Percentiles rank a stretch among this genome's conserved stretches.
These are phyloP conservation scores for Suhomyces sp. DNA, from an alignment of 805 yeast species.

Conservation along the genomic window DNA sequence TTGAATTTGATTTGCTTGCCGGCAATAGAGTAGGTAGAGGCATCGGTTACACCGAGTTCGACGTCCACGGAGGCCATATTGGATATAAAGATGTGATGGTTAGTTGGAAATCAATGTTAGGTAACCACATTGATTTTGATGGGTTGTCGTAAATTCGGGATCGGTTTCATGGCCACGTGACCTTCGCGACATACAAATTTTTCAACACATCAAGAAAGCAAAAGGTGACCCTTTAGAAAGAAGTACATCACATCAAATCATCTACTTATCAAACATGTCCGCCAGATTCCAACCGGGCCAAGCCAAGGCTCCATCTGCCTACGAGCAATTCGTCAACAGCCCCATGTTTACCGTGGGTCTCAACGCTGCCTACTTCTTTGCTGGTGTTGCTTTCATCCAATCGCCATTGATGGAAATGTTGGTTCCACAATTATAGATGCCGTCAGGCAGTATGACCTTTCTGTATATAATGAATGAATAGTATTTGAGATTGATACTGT, in stretches of 20 bases:
- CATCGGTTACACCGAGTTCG: conserved; percentile 40
- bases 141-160: background rate
- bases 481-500: no score
- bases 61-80: conserved; percentile 25
- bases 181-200: conserved; percentile 1
- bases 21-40: conserved; percentile 57
- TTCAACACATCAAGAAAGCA: conserved; percentile 2
- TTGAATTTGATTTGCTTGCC: conserved; percentile 79
- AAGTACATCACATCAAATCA: no score
- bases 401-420: conserved; percentile 78
- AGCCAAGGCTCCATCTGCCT: conserved; percentile 30
- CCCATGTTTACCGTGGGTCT: conserved; percentile 67
- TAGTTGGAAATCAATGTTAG: background rate
- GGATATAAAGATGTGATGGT: background rate
- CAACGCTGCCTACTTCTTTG: conserved; percentile 61
- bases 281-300: conserved; percentile 14
- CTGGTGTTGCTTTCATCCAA: conserved; percentile 75
- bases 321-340: conserved; percentile 55
- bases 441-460: no score
- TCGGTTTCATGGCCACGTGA: background rate
- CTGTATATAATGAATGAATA: no score
- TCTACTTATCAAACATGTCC: conserved; percentile 8
- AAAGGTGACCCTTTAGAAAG: background rate
- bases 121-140: background rate
- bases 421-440: conserved; percentile 62